Percentiles rank a stretch among this genome's conserved stretches.
Conservation (phyloP, 1,284 basidiomycete species). For the Pyrrhoderma lamaoense region DNA sequence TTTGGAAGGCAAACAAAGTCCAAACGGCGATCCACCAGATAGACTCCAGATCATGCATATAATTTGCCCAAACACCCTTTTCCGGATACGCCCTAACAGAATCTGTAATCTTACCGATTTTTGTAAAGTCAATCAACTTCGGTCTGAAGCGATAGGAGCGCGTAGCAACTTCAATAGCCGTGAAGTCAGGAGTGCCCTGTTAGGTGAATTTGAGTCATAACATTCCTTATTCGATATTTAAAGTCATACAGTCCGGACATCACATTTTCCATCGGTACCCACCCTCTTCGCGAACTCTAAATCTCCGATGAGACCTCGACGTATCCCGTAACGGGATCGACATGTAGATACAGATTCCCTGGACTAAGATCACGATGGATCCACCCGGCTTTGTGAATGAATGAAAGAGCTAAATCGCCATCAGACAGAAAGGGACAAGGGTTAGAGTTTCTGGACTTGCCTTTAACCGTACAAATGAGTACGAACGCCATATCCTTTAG, state of each 20-base stretch:
- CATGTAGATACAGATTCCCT: conserved; percentile 1
- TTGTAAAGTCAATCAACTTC: no score
- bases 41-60: conserved; percentile 3
- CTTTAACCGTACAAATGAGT: background rate
- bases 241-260: no score
- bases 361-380: conserved; percentile 5
- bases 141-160: no score
- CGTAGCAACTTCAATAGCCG: no score
- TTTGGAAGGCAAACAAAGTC: background rate
- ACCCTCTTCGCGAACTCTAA: conserved; percentile 2
- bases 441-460: background rate
- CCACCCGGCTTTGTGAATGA: background rate
- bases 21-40: conserved; percentile 7
- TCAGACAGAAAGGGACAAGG: background rate
- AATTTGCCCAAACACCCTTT: background rate
- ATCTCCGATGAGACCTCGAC: background rate
- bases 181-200: no score
- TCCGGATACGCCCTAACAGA: no score
- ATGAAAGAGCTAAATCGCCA: background rate
- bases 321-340: background rate
- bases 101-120: no score
- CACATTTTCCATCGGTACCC: no score
- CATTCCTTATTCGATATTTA: no score
- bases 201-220: no score
- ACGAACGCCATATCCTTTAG: background rate